Evolutionary conservation across 176 grass and related monocot species (phyloP).

Genomic region (Oropetium thomaeum): DNA sequence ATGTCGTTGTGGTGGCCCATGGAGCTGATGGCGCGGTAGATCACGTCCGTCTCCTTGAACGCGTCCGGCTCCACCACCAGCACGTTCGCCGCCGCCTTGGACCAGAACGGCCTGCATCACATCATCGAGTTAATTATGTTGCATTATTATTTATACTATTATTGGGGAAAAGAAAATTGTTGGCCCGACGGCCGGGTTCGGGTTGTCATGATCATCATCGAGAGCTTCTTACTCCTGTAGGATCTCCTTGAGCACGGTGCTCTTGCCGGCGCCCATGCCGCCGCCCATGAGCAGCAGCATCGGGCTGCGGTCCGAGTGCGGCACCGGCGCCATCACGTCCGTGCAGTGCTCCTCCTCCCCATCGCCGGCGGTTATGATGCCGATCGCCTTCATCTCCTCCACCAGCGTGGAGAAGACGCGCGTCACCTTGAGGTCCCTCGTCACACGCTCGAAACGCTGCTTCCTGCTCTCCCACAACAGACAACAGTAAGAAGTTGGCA

Average conservation of each 20-base stretch:
- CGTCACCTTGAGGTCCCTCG: constrained; percentile 71
- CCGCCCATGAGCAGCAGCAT: constrained; percentile 75
- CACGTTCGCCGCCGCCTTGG: constrained; percentile 29
- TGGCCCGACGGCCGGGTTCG: no score
- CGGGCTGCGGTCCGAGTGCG: constrained; percentile 38
- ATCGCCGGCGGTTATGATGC: constrained; percentile 8
- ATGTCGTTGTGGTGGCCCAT: constrained; percentile 91
- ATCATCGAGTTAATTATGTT: no score
- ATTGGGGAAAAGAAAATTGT: no score
- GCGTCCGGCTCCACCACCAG: constrained; percentile 89
- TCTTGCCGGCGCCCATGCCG: constrained; percentile 82
- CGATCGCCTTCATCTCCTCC: constrained; percentile 94
- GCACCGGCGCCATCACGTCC: constrained; percentile 73
- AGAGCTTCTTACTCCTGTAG: constrained; percentile 34
- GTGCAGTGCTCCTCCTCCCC: constrained; percentile 34
- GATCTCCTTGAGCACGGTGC: constrained; percentile 71
- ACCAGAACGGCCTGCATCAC: constrained; percentile 45
- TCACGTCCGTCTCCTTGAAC: constrained; percentile 88
- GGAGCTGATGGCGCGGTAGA: constrained; percentile 93
- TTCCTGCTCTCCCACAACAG: constrained; percentile 35
- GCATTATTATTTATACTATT: no score
- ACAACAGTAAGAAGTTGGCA: background rate
- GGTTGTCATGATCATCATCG: no score
- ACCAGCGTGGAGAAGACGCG: constrained; percentile 80
- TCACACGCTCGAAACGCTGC: constrained; percentile 74